Percentiles rank a stretch among this genome's conserved stretches.
These are phyloP conservation scores for Curvularia lunata DNA, from an alignment of 2,329 filamentous ascomycete genomes.

Conservation along the genomic window DNA sequence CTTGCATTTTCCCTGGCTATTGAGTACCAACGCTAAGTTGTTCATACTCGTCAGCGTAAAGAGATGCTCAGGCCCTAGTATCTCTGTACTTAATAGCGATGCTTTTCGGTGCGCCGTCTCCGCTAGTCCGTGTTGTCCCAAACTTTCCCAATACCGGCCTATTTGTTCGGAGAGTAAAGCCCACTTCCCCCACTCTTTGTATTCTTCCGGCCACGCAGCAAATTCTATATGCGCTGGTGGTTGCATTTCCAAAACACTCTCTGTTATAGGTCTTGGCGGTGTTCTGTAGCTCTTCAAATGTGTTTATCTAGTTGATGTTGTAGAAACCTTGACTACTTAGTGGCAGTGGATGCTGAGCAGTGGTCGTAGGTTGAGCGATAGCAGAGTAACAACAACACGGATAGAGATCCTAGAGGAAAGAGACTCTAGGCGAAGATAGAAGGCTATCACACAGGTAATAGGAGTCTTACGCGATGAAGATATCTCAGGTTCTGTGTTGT, in stretches of 20 bases:
- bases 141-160: background rate
- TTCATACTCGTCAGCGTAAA: background rate
- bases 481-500: background rate
- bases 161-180: background rate
- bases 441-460: background rate
- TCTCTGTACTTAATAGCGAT: constrained; percentile 3
- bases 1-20: background rate
- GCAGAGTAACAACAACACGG: background rate
- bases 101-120: background rate
- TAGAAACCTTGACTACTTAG: background rate
- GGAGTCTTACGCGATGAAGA: background rate
- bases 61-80: constrained; percentile 2
- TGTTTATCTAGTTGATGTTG: background rate
- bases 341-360: background rate
- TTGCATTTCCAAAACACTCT: background rate
- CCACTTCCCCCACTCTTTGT: background rate
- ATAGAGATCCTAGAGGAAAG: background rate
- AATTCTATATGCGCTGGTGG: background rate
- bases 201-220: background rate
- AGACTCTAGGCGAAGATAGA: background rate
- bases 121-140: background rate
- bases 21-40: background rate
- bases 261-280: background rate
- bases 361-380: background rate
- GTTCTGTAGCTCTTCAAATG: background rate